These are phyloP conservation scores for Trifolium repens DNA, from an alignment of 306 rosid species.

Conservation along the genomic window DNA sequence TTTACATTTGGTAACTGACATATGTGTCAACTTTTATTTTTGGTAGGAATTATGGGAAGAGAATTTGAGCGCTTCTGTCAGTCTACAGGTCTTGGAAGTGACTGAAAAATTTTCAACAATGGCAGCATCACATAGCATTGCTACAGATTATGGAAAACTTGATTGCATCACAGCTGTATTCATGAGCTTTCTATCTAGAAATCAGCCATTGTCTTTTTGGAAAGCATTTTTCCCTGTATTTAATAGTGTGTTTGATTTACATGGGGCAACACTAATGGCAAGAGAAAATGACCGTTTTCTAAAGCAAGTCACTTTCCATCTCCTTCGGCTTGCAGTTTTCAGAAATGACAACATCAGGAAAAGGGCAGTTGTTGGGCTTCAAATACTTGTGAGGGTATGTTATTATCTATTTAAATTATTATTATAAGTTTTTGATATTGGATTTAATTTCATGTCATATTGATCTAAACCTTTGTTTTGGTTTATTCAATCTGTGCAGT, in stretches of 20 bases:
- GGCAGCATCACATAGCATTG: slow-evolving; percentile 84
- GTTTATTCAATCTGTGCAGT: slow-evolving; percentile 62
- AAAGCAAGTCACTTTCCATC: slow-evolving; percentile 97
- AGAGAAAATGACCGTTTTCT: slow-evolving; percentile 98
- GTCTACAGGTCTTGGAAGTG: slow-evolving; percentile 94
- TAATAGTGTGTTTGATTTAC: slow-evolving; percentile 77
- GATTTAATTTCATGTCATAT: slow-evolving; percentile 20
- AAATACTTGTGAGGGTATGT: slow-evolving; percentile 93
- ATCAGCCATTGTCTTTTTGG: slow-evolving; percentile 87
- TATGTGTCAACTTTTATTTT: slow-evolving; percentile 16
- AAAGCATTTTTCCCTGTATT: slow-evolving; percentile 87
- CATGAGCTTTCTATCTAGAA: slow-evolving; percentile 88
- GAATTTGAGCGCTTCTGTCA: slow-evolving; percentile 92
- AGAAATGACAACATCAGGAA: slow-evolving; percentile 86
- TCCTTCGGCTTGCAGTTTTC: slow-evolving; percentile 93
- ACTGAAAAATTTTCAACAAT: slow-evolving; percentile 76
- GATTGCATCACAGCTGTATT: slow-evolving; percentile 90
- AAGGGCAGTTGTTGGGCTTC: slow-evolving; percentile 95
- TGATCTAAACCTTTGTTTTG: slow-evolving; percentile 30
- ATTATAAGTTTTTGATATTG: background rate
- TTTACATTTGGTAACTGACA: slow-evolving; percentile 34
- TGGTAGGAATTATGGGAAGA: slow-evolving; percentile 99
- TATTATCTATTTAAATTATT: slow-evolving; percentile 35
- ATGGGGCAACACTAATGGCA: slow-evolving; percentile 92
- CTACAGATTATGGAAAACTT: slow-evolving; percentile 94